Evolutionary conservation across 345 rosid genomes (phyloP).

Genomic region (Lumnitzera littorea): DNA sequence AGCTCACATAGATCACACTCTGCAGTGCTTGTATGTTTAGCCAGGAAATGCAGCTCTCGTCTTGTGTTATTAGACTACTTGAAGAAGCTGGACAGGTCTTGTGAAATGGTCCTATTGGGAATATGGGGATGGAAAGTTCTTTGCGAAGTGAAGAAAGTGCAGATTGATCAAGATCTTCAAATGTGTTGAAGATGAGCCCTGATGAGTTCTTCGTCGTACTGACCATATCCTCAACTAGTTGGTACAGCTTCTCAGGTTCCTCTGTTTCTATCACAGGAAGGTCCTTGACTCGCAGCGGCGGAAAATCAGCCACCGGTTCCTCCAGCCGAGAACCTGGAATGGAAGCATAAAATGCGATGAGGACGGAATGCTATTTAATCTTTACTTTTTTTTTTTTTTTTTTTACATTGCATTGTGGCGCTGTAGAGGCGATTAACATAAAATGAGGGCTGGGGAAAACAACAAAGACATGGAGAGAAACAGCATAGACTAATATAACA

Average conservation of each 20-base stretch:
- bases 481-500: too few species aligned
- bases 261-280: slow-evolving; percentile 9
- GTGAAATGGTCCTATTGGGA: slow-evolving; percentile 47
- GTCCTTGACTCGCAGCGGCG: slow-evolving; percentile 24
- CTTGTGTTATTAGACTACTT: slow-evolving; percentile 25
- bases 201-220: slow-evolving; percentile 13
- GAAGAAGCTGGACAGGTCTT: slow-evolving; percentile 20
- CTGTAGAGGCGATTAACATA: too few species aligned
- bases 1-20: slow-evolving; percentile 52
- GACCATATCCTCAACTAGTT: slow-evolving; percentile 10
- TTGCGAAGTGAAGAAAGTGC: slow-evolving; percentile 14
- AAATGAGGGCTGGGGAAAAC: too few species aligned
- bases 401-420: too few species aligned
- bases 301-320: slow-evolving; percentile 19
- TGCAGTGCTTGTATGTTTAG: slow-evolving; percentile 33
- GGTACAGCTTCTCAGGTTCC: not conserved
- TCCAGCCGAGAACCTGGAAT: slow-evolving; percentile 29
- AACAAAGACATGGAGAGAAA: too few species aligned
- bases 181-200: slow-evolving; percentile 49
- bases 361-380: too few species aligned
- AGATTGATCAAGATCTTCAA: slow-evolving; percentile 37
- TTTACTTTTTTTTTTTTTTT: too few species aligned
- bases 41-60: slow-evolving; percentile 37
- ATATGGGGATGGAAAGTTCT: slow-evolving; percentile 25
- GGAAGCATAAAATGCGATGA: not conserved